These are phyloP conservation scores for Capsella bursapastoris DNA, from an alignment of 345 rosid species.

Conservation along the genomic window DNA sequence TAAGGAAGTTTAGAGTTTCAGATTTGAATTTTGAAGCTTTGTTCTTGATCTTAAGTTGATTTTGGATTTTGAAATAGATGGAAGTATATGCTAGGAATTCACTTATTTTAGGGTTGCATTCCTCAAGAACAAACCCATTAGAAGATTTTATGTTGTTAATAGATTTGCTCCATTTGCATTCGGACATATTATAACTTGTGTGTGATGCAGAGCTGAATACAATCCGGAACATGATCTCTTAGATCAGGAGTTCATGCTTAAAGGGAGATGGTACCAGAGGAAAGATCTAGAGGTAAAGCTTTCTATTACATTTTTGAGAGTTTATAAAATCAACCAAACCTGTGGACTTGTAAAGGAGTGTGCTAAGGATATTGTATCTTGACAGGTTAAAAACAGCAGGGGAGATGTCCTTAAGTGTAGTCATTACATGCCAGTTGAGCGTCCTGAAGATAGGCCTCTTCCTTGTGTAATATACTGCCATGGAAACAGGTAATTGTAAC, in stretches of 20 bases:
- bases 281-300: slow-evolving; percentile 85
- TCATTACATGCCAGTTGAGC: slow-evolving; percentile 78
- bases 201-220: slow-evolving; percentile 85
- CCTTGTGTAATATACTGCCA: slow-evolving; percentile 99
- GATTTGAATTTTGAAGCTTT: slow-evolving; percentile 1
- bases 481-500: slow-evolving; percentile 69
- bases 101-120: slow-evolving; percentile 23
- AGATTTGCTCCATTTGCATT: slow-evolving; percentile 16
- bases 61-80: slow-evolving; percentile 2
- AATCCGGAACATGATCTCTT: slow-evolving; percentile 67
- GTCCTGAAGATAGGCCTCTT: slow-evolving; percentile 71
- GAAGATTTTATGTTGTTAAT: background rate
- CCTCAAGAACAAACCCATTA: background rate
- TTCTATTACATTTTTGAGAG: slow-evolving; percentile 9
- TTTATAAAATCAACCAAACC: background rate
- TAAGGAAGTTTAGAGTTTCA: background rate
- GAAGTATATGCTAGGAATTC: background rate
- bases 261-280: slow-evolving; percentile 89
- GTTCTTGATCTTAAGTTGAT: slow-evolving; percentile 11
- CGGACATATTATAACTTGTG: background rate
- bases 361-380: slow-evolving; percentile 4
- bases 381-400: slow-evolving; percentile 77
- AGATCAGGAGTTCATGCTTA: slow-evolving; percentile 84
- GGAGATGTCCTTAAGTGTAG: slow-evolving; percentile 85
- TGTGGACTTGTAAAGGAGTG: background rate